Evolutionary conservation across 768 basidiomycete species (phyloP).

Genomic region (Tephrocybe rancida): DNA sequence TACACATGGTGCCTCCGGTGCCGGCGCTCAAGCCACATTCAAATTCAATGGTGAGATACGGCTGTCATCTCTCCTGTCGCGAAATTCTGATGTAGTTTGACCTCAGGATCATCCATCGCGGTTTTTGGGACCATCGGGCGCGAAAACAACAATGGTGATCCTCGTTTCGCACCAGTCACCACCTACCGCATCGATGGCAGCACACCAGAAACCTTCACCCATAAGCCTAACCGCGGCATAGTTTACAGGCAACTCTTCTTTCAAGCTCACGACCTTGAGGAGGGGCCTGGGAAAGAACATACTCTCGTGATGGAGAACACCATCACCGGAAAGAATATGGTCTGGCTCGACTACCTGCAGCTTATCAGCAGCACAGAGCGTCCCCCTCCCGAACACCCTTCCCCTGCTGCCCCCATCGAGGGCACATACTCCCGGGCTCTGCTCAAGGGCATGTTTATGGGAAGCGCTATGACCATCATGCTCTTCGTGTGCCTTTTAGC

Average conservation of each 20-base stretch:
- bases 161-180: slow-evolving; percentile 4
- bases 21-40: not conserved
- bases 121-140: slow-evolving; percentile 7
- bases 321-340: not conserved
- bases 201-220: not conserved
- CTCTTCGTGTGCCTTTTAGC: not conserved
- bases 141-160: slow-evolving; percentile 7
- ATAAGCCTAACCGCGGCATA: not conserved
- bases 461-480: not conserved
- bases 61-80: not conserved
- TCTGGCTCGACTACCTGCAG: slow-evolving; percentile 9
- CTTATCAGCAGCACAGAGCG: not conserved
- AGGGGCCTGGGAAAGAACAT: not conserved
- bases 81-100: not conserved
- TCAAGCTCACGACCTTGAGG: not conserved
- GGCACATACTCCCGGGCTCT: not conserved
- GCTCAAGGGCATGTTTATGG: not conserved
- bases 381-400: not conserved
- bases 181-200: not conserved
- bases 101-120: slow-evolving; percentile 5
- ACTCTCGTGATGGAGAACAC: slow-evolving; percentile 7
- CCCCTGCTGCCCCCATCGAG: not conserved
- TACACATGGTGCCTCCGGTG: not conserved
- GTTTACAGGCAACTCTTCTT: slow-evolving; percentile 5
- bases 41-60: not conserved